Evolutionary conservation across 148 eudicot species (phyloP), one percentile per base, ranked within the genome.

Genomic region (Nyssa sinensis): DNA sequence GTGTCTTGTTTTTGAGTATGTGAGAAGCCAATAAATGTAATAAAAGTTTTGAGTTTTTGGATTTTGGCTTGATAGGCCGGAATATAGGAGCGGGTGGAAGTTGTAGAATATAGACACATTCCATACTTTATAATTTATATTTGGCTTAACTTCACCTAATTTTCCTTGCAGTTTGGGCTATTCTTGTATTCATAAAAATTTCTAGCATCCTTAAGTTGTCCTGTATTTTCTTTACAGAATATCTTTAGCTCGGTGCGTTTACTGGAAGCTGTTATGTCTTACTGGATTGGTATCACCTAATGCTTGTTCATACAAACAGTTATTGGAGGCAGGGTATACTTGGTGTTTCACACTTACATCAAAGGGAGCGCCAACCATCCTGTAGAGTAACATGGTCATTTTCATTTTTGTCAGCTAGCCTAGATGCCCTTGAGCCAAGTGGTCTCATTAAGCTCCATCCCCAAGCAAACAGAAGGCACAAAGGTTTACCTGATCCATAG

Each of bases 291-390:
- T 66, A 27, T 78, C 71, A 25, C 29, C 72, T 60, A 72, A 86
- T 90, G 90, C 81, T 82, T 33, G 77, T 75, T 67, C 82, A 76
- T 39, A 76, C 84, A 34, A 79, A 62, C 78, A 74, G 67, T 71
- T 66, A 79, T 67, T 32, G 74, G 49, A 87, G 84, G 79, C 84
- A 75, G 64, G 86, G 75, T 63, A 17, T 78, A 69, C 67, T 78
- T 73, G 83, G 81, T 6, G 49, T 77, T 70, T 76, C 86, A 8
- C 33, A 69, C 32, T 84, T 81, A 68, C 60, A 39, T 59, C 74
- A 33, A 64, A 82, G 74, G 73, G 77, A 82, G 35, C 61, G 73
- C 83, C 73, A 70, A 67, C 62, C 76, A 27, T 57, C 80, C 61
- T 49, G 59, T 78, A 75, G 78, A 75, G 12, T 80, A 49, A 64